Base-by-base conservation (phyloP, 2,329 filamentous ascomycete genomes). In the Tolypocladium capitatum region DNA sequence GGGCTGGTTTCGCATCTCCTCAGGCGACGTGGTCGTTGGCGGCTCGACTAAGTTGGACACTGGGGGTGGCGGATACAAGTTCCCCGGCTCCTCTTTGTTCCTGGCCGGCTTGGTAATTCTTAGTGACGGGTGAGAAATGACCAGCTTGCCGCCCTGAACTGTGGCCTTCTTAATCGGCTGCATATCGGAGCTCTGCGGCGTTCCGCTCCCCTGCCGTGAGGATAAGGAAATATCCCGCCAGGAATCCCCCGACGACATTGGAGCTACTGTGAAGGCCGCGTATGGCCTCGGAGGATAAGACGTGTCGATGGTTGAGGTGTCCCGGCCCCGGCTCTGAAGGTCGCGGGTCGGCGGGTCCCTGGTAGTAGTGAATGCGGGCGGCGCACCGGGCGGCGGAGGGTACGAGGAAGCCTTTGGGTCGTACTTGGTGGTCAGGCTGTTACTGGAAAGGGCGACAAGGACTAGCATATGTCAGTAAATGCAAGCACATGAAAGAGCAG, bases 91-190 rank as follows among this genome's bases (percentile, higher is more conserved):
- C 50, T 58, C 68, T 40, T 79, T 73, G 14, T 69, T 68, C 49
- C 55, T 63, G 1, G 66, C 70, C 2, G 75, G 75, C 1, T 70
- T 76, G 6, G 68, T 57, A 18, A 74, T 72, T 52, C 67, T 72
- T 45, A 62, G 63, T 35, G 71, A 55, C 0, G 73, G 75, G 13
- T 67, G 63, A 11, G 75, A 78, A 32, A 79, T 79, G 5, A 58
- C 56, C 18, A 73, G 52, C 48, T 69, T 75, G 8, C 64, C 66
- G 6, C 58, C 59, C 27, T 64, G 59, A 20, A 44, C 48, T 10
- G 28, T 53, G 31, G 55, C 49, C 47, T 57, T 62, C 48, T 63
- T 67, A 4, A 53, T 48, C 16, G 51, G 44, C 51, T 51, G 46
- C 46, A 43, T 50, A 28, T 55, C 49, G 49, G 38, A 13, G 8